Conservation (phyloP, 2,329 filamentous ascomycete genomes). For the Teratosphaeria destructans region DNA sequence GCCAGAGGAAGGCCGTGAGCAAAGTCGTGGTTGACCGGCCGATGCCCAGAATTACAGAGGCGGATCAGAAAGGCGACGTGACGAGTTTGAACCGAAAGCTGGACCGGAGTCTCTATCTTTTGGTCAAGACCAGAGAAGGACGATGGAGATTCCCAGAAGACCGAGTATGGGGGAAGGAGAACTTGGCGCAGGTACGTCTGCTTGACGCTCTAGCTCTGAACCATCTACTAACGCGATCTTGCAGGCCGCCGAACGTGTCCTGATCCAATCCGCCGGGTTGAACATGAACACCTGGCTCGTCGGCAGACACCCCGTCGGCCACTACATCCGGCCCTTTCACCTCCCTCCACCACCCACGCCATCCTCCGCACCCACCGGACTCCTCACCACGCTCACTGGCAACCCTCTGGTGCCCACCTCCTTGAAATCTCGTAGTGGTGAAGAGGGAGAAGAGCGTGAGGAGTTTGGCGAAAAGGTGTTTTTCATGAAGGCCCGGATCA, state of each 20-base stretch:
- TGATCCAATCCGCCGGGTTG: conserved; percentile 66
- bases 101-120: conserved; percentile 74
- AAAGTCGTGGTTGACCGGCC: conserved; percentile 52
- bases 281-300: conserved; percentile 99
- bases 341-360: conserved; percentile 20
- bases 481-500: conserved; percentile 91
- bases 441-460: conserved; percentile 17
- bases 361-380: background rate
- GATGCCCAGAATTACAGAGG: conserved; percentile 60
- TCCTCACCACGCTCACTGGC: conserved; percentile 16
- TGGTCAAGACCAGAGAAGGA: conserved; percentile 63
- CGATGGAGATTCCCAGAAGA: conserved; percentile 76
- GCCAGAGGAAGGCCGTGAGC: conserved; percentile 12
- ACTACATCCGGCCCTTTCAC: conserved; percentile 52
- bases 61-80: conserved; percentile 64
- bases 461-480: conserved; percentile 72
- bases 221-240: background rate
- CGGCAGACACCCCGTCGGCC: conserved; percentile 77
- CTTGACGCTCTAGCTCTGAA: background rate
- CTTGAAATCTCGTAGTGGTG: conserved; percentile 16
- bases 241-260: conserved; percentile 71
- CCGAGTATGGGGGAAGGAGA: conserved; percentile 58
- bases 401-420: conserved; percentile 18
- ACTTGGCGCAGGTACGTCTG: conserved; percentile 64
- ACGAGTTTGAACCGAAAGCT: conserved; percentile 69